phyloP scores from a whole-genome alignment of 495 filamentous ascomycete genomes.

The Aspergillus asperescens region DNA sequence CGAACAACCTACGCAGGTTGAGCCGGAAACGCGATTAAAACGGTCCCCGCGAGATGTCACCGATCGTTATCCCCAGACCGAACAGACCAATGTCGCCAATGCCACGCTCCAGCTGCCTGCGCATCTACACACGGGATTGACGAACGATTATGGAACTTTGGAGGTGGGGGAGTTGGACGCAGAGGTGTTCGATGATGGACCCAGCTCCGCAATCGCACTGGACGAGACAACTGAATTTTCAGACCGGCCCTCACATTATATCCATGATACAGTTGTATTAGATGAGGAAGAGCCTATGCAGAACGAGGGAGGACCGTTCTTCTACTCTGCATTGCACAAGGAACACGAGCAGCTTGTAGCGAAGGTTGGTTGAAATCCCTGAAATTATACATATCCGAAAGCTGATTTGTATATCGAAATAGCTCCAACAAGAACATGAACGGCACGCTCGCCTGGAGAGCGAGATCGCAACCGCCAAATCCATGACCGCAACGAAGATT shows the following conservation, averaged over 20 bases:
- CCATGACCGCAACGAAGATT: conserved; percentile 46
- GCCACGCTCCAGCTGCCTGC: conserved; percentile 27
- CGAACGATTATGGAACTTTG: conserved; percentile 49
- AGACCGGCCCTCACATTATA: conserved; percentile 12
- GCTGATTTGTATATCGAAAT: conserved; percentile 20
- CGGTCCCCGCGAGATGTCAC: conserved; percentile 15
- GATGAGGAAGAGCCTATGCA: conserved; percentile 18
- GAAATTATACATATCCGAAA: neutral
- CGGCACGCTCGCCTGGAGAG: conserved; percentile 33
- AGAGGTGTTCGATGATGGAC: conserved; percentile 45
- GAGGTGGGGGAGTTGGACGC: conserved; percentile 53
- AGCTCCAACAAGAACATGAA: conserved; percentile 53
- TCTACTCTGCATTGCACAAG: conserved; percentile 1
- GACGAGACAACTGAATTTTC: conserved; percentile 27
- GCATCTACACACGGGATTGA: conserved; percentile 37
- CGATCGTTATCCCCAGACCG: conserved; percentile 6
- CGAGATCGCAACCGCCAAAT: conserved; percentile 46
- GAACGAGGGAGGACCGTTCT: conserved; percentile 10
- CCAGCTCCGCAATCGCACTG: conserved; percentile 22
- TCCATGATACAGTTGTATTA: conserved; percentile 8
- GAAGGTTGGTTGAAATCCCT: conserved; percentile 20
- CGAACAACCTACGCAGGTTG: conserved; percentile 7
- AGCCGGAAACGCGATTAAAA: neutral
- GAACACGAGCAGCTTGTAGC: conserved; percentile 26
- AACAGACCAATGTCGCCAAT: conserved; percentile 5